Evolutionary conservation across 2,329 filamentous ascomycete species (phyloP).

Genomic region (Fusarium duplospermum): DNA sequence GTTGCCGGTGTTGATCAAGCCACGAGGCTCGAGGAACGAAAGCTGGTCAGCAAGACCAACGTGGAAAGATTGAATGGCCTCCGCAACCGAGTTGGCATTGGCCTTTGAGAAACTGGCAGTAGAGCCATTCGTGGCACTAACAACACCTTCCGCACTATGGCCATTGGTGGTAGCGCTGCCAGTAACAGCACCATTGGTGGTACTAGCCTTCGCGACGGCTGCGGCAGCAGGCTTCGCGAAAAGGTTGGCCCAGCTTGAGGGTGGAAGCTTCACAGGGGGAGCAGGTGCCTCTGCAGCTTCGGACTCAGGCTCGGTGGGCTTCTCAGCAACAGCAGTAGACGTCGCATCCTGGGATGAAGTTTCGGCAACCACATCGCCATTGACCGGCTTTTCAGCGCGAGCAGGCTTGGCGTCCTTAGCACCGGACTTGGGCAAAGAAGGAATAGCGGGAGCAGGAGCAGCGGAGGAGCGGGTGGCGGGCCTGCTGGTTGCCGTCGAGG

Average conservation of each 20-base stretch:
- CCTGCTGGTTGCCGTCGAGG: slow-evolving; percentile 44
- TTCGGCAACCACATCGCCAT: slow-evolving; percentile 33
- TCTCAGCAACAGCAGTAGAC: slow-evolving; percentile 33
- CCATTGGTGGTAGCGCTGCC: slow-evolving; percentile 40
- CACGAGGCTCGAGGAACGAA: slow-evolving; percentile 89
- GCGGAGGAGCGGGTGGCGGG: slow-evolving; percentile 48
- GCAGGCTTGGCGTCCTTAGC: slow-evolving; percentile 47
- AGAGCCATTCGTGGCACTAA: slow-evolving; percentile 35
- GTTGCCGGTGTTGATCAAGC: slow-evolving; percentile 95
- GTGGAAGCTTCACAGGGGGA: slow-evolving; percentile 46
- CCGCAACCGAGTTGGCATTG: slow-evolving; percentile 72
- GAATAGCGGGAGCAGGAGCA: slow-evolving; percentile 59
- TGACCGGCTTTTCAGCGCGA: slow-evolving; percentile 40
- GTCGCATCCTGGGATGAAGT: slow-evolving; percentile 17
- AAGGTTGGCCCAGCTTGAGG: slow-evolving; percentile 56
- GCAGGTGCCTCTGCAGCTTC: slow-evolving; percentile 26
- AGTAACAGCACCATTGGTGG: slow-evolving; percentile 45
- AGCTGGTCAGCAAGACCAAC: slow-evolving; percentile 74
- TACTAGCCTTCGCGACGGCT: slow-evolving; percentile 26
- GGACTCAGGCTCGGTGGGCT: slow-evolving; percentile 40
- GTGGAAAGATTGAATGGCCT: slow-evolving; percentile 80
- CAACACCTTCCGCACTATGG: slow-evolving; percentile 25
- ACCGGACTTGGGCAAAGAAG: slow-evolving; percentile 56
- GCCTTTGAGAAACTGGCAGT: slow-evolving; percentile 56
- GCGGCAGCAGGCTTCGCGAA: slow-evolving; percentile 49